These are phyloP conservation scores for Penicillium canescens DNA, from an alignment of 495 filamentous ascomycete species.

Conservation along the genomic window DNA sequence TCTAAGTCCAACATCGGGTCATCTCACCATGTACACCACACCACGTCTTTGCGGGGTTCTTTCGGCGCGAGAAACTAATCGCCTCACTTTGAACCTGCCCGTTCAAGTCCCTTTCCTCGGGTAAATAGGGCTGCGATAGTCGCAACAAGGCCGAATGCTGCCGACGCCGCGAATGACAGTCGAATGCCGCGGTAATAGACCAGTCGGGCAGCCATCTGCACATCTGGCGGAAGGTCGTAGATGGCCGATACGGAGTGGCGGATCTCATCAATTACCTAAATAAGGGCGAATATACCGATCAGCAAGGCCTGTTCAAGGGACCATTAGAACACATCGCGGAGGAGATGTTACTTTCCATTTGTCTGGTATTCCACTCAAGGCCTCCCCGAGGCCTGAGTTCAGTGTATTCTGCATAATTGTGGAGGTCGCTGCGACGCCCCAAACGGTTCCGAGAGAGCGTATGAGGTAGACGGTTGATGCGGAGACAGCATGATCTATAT, in stretches of 20 bases:
- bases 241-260: slow-evolving; percentile 60
- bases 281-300: slow-evolving; percentile 15
- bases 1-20: neutral
- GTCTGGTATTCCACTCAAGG: slow-evolving; percentile 61
- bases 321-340: slow-evolving; percentile 10
- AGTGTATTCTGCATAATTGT: slow-evolving; percentile 66
- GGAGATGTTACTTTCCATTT: slow-evolving; percentile 63
- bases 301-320: slow-evolving; percentile 6
- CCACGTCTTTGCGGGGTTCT: neutral
- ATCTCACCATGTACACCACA: neutral
- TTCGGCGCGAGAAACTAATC: neutral
- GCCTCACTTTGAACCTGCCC: slow-evolving; percentile 9
- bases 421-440: slow-evolving; percentile 63
- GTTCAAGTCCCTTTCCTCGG: slow-evolving; percentile 44
- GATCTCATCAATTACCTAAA: slow-evolving; percentile 60
- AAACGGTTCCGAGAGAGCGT: slow-evolving; percentile 63
- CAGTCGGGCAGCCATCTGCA: slow-evolving; percentile 58
- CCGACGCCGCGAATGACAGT: slow-evolving; percentile 55
- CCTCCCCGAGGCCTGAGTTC: slow-evolving; percentile 53
- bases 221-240: slow-evolving; percentile 52
- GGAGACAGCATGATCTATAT: slow-evolving; percentile 61
- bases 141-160: slow-evolving; percentile 49
- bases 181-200: slow-evolving; percentile 60
- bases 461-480: slow-evolving; percentile 65
- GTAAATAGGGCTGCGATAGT: slow-evolving; percentile 53